Percentiles rank a stretch among this genome's conserved stretches.
Evolutionary conservation across 805 yeast species (phyloP).

Genomic region (Myxozyma kluyveri): DNA sequence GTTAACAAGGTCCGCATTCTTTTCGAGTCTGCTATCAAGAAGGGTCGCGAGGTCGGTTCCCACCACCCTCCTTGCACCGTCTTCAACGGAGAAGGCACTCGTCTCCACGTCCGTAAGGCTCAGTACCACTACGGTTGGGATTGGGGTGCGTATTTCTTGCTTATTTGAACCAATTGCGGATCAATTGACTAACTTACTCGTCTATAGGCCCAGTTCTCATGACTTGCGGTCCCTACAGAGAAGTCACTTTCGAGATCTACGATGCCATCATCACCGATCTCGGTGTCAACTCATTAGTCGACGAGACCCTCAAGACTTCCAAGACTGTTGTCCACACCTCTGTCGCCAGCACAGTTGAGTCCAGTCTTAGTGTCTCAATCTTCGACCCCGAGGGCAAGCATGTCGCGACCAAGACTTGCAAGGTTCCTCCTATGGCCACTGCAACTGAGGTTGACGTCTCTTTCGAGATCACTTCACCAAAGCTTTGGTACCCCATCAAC

Average conservation of each 20-base stretch:
- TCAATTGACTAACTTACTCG: neutral
- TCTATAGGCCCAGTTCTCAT: conserved; percentile 38
- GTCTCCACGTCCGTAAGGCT: conserved; percentile 50
- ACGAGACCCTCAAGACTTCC: conserved; percentile 12
- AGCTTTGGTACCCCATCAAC: conserved; percentile 45
- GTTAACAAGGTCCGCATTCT: conserved; percentile 40
- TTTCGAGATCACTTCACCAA: conserved; percentile 34
- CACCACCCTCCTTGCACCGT: conserved; percentile 36
- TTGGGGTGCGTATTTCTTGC: conserved; percentile 44
- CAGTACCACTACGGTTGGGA: conserved; percentile 60
- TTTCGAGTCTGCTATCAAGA: conserved; percentile 43
- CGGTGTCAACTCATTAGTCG: conserved; percentile 22
- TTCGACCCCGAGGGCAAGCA: neutral
- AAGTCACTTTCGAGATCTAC: conserved; percentile 38
- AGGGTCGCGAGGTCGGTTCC: conserved; percentile 40
- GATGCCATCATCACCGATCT: conserved; percentile 30
- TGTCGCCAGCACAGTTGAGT: neutral
- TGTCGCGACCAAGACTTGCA: neutral
- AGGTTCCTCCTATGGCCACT: neutral
- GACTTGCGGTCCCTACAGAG: conserved; percentile 48
- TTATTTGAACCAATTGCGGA: conserved; percentile 26
- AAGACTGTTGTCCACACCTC: neutral
- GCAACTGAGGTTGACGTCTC: neutral
- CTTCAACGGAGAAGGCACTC: conserved; percentile 46
- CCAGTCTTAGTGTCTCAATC: neutral